Conservation (phyloP, 2,329 filamentous ascomycete species). For the Talaromyces sp. region DNA sequence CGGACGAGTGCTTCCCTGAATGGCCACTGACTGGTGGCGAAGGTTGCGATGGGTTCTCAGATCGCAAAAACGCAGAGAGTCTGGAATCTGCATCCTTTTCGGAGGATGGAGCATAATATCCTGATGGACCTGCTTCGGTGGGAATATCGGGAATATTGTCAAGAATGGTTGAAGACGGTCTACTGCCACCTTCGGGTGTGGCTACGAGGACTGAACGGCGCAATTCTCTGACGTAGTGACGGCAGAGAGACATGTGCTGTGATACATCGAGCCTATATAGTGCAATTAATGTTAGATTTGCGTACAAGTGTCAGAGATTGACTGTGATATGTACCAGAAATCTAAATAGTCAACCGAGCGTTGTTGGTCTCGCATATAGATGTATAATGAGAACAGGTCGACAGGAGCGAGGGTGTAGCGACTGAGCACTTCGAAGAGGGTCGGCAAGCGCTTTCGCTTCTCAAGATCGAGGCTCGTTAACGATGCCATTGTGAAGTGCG, state of each 20-base stretch:
- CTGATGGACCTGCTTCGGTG: slow-evolving; percentile 49
- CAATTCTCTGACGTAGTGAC: slow-evolving; percentile 94
- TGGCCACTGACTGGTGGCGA: slow-evolving; percentile 54
- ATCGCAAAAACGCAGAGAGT: slow-evolving; percentile 82
- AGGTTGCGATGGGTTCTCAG: slow-evolving; percentile 47
- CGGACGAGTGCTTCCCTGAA: slow-evolving; percentile 44
- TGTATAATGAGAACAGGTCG: slow-evolving; percentile 98
- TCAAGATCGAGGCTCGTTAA: slow-evolving; percentile 17
- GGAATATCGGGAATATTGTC: slow-evolving; percentile 65
- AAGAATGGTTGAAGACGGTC: slow-evolving; percentile 76
- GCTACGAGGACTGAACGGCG: slow-evolving; percentile 88
- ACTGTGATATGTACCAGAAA: slow-evolving; percentile 71
- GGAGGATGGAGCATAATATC: slow-evolving; percentile 61
- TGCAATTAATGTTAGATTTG: slow-evolving; percentile 19
- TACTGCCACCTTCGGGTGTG: slow-evolving; percentile 78
- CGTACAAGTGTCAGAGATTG: not conserved
- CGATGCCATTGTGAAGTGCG: slow-evolving; percentile 10
- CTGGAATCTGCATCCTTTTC: slow-evolving; percentile 80
- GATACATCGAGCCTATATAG: slow-evolving; percentile 90
- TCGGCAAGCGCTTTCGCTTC: slow-evolving; percentile 78
- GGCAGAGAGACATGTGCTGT: slow-evolving; percentile 94
- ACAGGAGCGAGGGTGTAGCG: slow-evolving; percentile 92
- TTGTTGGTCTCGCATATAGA: slow-evolving; percentile 99
- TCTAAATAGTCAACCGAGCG: slow-evolving; percentile 96
- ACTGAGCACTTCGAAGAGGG: slow-evolving; percentile 91